Conservation (phyloP, 306 rosid species). For the Lagenaria siceraria region DNA sequence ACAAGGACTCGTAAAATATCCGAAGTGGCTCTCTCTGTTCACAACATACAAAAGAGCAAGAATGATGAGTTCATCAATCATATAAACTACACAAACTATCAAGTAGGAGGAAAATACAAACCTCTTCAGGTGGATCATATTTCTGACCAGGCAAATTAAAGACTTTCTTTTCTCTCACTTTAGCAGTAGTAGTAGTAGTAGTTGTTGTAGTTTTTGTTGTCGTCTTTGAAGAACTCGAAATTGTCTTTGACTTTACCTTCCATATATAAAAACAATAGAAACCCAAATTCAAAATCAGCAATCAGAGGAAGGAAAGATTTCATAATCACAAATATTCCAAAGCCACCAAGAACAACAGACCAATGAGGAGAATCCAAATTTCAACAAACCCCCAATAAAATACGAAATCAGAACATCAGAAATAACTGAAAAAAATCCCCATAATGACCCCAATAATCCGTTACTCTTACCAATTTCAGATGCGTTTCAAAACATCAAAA, state of each 20-base stretch:
- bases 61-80: neutral
- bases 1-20: constrained; percentile 77
- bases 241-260: constrained; percentile 56
- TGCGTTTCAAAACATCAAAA: neutral
- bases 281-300: neutral
- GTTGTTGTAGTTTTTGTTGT: constrained; percentile 17
- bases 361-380: neutral
- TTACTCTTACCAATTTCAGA: neutral
- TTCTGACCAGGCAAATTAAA: constrained; percentile 79
- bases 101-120: constrained; percentile 12
- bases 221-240: constrained; percentile 30
- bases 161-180: constrained; percentile 67
- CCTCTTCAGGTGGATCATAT: constrained; percentile 93
- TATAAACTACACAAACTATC: constrained; percentile 8
- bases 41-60: constrained; percentile 9
- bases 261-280: neutral
- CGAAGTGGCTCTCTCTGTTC: constrained; percentile 89
- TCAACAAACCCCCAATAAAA: neutral
- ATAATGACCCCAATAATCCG: neutral
- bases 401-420: neutral
- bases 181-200: constrained; percentile 27
- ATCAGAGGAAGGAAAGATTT: neutral
- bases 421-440: neutral
- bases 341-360: neutral
- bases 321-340: neutral